Evolutionary conservation across 257 asterid species (phyloP).

Genomic region (Solanum sejunctum): DNA sequence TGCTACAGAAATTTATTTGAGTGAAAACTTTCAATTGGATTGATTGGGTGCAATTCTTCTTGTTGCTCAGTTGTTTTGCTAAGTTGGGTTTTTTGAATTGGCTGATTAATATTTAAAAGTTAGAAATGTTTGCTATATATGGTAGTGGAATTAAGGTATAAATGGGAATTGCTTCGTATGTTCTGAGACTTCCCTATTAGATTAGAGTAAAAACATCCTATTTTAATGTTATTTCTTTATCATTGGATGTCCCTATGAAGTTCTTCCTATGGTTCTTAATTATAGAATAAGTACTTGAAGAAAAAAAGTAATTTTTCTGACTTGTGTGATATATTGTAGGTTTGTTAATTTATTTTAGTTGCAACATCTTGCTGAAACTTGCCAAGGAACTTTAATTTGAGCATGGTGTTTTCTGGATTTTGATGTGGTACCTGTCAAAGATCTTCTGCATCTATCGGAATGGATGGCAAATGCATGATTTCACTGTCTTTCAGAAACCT

Average conservation of each 20-base stretch:
- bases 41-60: not conserved
- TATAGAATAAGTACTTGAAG: not conserved
- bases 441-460: not conserved
- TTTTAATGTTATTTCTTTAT: no score
- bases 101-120: not conserved
- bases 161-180: not conserved
- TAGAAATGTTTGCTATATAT: not conserved
- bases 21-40: not conserved
- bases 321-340: not conserved
- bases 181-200: not conserved
- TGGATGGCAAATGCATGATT: not conserved
- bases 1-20: not conserved
- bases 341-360: not conserved
- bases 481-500: not conserved
- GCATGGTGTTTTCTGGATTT: not conserved
- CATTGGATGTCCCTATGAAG: not conserved
- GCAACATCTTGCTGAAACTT: not conserved
- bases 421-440: not conserved
- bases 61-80: not conserved
- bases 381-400: not conserved
- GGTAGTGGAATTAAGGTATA: not conserved
- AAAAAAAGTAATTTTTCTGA: not conserved
- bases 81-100: not conserved
- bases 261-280: not conserved
- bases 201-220: not conserved